Evolutionary conservation across 768 basidiomycete species (phyloP), one percentile per base, ranked within the genome.

Genomic region (Lepiota venenata): DNA sequence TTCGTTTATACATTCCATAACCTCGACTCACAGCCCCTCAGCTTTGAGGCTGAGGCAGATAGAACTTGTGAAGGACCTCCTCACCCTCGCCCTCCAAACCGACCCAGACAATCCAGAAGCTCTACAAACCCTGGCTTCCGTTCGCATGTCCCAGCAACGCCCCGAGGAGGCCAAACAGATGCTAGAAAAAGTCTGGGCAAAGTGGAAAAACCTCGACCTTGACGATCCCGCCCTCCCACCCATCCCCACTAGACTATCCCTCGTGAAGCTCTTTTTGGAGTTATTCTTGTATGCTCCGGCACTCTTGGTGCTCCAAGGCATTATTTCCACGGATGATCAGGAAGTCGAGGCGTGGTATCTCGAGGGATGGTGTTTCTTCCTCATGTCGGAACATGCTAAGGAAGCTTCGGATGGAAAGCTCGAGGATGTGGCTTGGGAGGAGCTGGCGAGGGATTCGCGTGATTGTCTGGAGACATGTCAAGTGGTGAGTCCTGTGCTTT

Each of bases 271-370:
- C 0, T 86, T 94, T 64, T 76, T 95, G 20, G 93, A 97, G 66
- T 74, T 94, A 16, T 69, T 74, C 2, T 71, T 88, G 3, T 89
- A 82, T 64, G 73, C 84, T 0, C 83, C 85, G 21, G 93, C 93
- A 1, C 70, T 95, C 4, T 68, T 85, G 10, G 83, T 94, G 12
- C 69, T 96, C 22, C 83, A 90, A 41, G 89, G 87, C 11, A 77
- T 94, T 9, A 84, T 94, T 69, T 80, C 86, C 9, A 70, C 84
- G 0, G 92, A 95, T 66, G 90, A 93, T 59, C 80, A 91, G 63
- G 87, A 91, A 50, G 85, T 93, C 11, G 93, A 95, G 61, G 93
- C 87, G 1, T 95, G 93, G 86, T 96, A 96, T 64, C 81, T 96
- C 25, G 93, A 95, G 69, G 93, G 93, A 50, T 97, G 93, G 93